phyloP scores from a whole-genome alignment of 352 stramenopile genomes.

The Globisporangium middletonii region DNA sequence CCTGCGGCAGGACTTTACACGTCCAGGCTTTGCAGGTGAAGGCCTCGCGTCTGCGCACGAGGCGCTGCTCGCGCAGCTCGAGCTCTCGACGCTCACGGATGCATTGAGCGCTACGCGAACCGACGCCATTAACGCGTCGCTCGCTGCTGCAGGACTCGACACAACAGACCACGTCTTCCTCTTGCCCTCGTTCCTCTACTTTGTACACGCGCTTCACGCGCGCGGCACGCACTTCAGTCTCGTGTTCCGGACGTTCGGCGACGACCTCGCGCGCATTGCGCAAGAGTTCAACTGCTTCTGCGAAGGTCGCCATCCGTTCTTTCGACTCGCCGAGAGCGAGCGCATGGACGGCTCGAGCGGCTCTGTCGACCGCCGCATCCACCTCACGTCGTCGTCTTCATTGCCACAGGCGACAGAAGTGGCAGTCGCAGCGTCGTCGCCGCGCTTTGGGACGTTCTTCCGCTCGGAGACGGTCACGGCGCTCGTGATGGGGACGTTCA shows the following conservation, averaged over 20 bases:
- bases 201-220: constrained; percentile 46
- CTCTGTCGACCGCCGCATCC: constrained; percentile 43
- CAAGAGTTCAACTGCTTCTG: constrained; percentile 80
- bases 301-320: constrained; percentile 53
- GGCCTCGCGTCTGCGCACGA: constrained; percentile 33
- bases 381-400: constrained; percentile 16
- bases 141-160: constrained; percentile 24
- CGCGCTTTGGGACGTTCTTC: constrained; percentile 62
- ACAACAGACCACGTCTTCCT: constrained; percentile 56
- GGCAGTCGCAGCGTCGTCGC: constrained; percentile 1
- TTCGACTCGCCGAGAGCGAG: constrained; percentile 17
- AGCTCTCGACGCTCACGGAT: constrained; percentile 20
- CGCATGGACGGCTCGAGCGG: constrained; percentile 58
- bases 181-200: constrained; percentile 54
- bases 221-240: constrained; percentile 53
- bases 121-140: neutral
- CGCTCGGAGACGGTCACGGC: constrained; percentile 38
- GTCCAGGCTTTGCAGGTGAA: constrained; percentile 37
- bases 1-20: constrained; percentile 60
- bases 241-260: constrained; percentile 71
- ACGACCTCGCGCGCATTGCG: constrained; percentile 61
- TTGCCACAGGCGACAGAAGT: no score
- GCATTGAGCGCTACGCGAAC: neutral
- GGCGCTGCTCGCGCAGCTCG: constrained; percentile 39
- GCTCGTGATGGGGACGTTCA: constrained; percentile 68